phyloP scores from a whole-genome alignment of 768 basidiomycete species.

The Rhodocollybia butyracea region DNA sequence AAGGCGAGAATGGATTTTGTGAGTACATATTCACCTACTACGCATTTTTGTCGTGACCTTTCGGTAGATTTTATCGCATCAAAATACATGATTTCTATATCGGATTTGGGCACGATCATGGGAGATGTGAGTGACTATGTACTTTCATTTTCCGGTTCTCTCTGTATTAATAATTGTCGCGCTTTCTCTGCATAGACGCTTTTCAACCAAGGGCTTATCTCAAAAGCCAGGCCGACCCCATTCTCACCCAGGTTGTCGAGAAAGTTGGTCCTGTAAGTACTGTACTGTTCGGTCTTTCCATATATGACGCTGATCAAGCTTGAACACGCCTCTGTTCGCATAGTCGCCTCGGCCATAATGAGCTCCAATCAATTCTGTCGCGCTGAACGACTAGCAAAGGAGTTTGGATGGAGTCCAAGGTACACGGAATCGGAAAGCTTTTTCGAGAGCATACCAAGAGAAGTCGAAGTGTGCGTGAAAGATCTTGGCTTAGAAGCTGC shows the following conservation, averaged over 20 bases:
- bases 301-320: neutral
- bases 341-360: neutral
- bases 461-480: constrained; percentile 1
- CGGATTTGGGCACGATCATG: neutral
- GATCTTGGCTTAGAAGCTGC: no score
- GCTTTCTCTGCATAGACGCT: neutral
- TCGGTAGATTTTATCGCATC: constrained; percentile 1
- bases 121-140: neutral
- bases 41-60: neutral
- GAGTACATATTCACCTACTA: constrained; percentile 3
- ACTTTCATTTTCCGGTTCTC: neutral
- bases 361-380: neutral
- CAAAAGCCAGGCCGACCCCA: neutral
- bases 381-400: neutral
- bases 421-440: neutral
- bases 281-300: neutral
- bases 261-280: neutral
- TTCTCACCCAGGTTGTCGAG: neutral
- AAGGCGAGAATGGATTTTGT: constrained; percentile 41
- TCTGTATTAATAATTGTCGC: neutral
- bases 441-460: neutral
- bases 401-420: constrained; percentile 2
- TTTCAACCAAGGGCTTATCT: neutral
- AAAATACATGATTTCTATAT: constrained; percentile 1
- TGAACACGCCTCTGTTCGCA: neutral